Evolutionary conservation across 192 early-diverging fungal species (phyloP).

Genomic region (Dissophora globulifera): DNA sequence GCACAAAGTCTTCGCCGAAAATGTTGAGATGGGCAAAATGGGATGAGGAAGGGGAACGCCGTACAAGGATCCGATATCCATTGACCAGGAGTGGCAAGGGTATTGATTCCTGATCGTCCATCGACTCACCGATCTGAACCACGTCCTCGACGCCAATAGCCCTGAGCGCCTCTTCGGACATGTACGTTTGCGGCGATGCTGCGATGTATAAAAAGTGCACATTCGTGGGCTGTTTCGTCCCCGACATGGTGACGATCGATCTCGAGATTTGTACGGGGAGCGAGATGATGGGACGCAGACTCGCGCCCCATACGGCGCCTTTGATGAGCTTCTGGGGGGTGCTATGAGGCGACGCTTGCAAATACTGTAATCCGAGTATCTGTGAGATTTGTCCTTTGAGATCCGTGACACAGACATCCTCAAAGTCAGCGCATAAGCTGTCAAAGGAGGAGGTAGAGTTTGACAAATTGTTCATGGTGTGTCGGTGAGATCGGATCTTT

Average conservation of each 20-base stretch:
- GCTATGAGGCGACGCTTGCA: neutral
- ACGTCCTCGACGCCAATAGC: slow-evolving; percentile 30
- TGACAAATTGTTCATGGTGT: too few species aligned
- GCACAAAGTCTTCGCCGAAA: slow-evolving; percentile 22
- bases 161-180: slow-evolving; percentile 16
- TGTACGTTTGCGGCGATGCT: slow-evolving; percentile 23
- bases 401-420: slow-evolving; percentile 15
- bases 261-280: slow-evolving; percentile 28
- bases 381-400: neutral
- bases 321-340: neutral
- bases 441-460: too few species aligned
- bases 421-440: slow-evolving; percentile 19
- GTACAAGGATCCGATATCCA: neutral
- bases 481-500: too few species aligned
- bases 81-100: slow-evolving; percentile 24
- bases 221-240: slow-evolving; percentile 11
- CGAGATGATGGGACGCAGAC: slow-evolving; percentile 19
- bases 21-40: slow-evolving; percentile 40
- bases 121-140: slow-evolving; percentile 14
- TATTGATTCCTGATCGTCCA: slow-evolving; percentile 2
- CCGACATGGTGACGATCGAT: slow-evolving; percentile 19
- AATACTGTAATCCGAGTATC: neutral
- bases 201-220: slow-evolving; percentile 27
- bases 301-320: slow-evolving; percentile 15
- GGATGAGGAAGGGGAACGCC: slow-evolving; percentile 6